Base-by-base conservation (phyloP, 1,139 yeast species). In the Suhomyces terraborum region DNA sequence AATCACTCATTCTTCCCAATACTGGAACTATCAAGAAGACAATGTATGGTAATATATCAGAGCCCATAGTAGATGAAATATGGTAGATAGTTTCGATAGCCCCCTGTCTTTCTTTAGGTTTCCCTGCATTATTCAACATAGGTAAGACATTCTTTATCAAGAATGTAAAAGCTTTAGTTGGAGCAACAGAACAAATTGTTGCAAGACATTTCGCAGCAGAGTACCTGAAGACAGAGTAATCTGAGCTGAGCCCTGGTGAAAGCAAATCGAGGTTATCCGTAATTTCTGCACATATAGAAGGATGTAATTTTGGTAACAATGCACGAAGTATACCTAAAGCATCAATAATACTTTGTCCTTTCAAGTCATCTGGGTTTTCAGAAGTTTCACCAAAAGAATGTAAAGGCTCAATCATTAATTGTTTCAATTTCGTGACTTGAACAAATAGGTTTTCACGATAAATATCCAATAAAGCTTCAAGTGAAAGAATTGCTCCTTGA, bases 1-100 rank as follows among this genome's bases (percentile, higher is more conserved):
- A 76, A 64, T 94, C 99, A 72, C 97, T 89, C 98, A 94, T 94
- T 61, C 98, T 79, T 37, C 98, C 99, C 53, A 94, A 71, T 1
- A 93, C 89, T 12, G 99, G 98, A 18, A 94, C 98, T 61, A 94
- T 88, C 56, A 94, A 75, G 61, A 93, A 94, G 27, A 94, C 96
- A 38, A 94, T 91, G 62, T 93, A 94, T 0, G 99, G 99, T 44
- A 94, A 69, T 43, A 94, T 88, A 49, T 80, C 85, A 4, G 88
- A 74, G 1, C 95, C 97, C 97, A 94, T 88, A 1, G 87, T 77
- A 18, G 76, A 73, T 1, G 96, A 81, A 40, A 93, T 70, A 58
- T 93, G 97, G 59, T 88, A 89, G 7, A 93, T 77, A 21, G 95
- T 79, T 65, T 94, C 99, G 43, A 89, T 84, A 4, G 95, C 93